Base-by-base conservation (phyloP, 768 basidiomycete species). In the Epithele typhae region DNA sequence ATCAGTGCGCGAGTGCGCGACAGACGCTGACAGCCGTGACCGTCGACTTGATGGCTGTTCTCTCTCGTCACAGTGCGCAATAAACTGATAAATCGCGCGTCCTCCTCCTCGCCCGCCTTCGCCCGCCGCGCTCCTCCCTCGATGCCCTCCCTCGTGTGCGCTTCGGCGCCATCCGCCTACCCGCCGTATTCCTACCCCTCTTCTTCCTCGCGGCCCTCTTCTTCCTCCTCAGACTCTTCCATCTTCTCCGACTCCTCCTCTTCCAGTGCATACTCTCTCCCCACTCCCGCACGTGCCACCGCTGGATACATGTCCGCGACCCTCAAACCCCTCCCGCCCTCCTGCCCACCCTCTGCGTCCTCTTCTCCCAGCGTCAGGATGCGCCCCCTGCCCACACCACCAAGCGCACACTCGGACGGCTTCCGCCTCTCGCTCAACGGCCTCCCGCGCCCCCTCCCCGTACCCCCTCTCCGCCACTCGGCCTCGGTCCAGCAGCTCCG, bases 371-470 rank as follows among this genome's bases (percentile, higher is more conserved):
- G 10, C 25, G 8, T 27, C 23, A 7, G 34, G 19, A 24, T 30
- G 27, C 40, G 34, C 9, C 50, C 45, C 14, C 37, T 51, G 4
- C 45, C 45, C 3, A 41, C 45, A 1, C 50, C 40, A 12, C 45
- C 50, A 4, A 25, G 17, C 2, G 36, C 48, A 3, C 37, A 39
- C 2, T 25, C 25, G 11, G 33, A 17, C 36, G 27, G 27, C 27
- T 14, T 10, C 4, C 45, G 32, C 27, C n/a, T 23, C 5, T 34
- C 40, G 18, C 17, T 35, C 3, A n/a, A n/a, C n/a, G n/a, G n/a
- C n/a, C 40, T 36, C 12, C 50, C 45, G 14, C 45, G 50, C 2
- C 50, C 50, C 18, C 41, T 51, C 1, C 50, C 50, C 11, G 18
- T 11, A 15, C 50, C 50, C 19, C 50, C 50, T 1, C 35, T 40